phyloP scores from a whole-genome alignment of 208 protist species.

The Wallacemonas sp. region DNA sequence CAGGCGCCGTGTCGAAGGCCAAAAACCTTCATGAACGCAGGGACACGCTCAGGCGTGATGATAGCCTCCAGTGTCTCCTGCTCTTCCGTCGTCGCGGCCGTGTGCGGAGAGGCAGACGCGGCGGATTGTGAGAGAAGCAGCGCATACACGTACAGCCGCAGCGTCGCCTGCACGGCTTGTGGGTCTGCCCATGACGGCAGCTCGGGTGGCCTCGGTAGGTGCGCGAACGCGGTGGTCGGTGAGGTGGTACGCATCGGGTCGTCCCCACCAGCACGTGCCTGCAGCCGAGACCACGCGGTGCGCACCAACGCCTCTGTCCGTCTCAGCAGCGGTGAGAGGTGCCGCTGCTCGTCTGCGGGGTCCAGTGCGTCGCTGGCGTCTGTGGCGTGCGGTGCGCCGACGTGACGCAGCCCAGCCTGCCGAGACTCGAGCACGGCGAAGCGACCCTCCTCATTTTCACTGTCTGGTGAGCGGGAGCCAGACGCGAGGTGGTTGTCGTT shows the following conservation, averaged over 20 bases:
- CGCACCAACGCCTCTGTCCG: background rate
- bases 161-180: conserved; percentile 17
- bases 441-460: background rate
- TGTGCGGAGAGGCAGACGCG: background rate
- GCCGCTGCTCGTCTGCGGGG: background rate
- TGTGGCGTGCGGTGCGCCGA: background rate
- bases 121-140: no score
- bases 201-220: background rate
- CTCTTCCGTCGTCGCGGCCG: background rate
- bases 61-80: conserved; percentile 14
- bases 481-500: conserved; percentile 16
- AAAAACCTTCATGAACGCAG: conserved; percentile 37
- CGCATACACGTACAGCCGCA: conserved; percentile 44
- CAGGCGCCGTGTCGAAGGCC: conserved; percentile 20
- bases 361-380: no score
- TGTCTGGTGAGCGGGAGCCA: background rate
- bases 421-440: conserved; percentile 10
- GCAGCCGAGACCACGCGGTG: background rate
- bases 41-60: conserved; percentile 50
- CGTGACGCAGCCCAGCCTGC: background rate
- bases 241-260: no score
- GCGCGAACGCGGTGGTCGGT: background rate
- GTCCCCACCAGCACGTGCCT: no score
- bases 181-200: background rate
- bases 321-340: background rate